Conservation (phyloP, 192 early-diverging fungal species). For the Piromyces finnis region DNA sequence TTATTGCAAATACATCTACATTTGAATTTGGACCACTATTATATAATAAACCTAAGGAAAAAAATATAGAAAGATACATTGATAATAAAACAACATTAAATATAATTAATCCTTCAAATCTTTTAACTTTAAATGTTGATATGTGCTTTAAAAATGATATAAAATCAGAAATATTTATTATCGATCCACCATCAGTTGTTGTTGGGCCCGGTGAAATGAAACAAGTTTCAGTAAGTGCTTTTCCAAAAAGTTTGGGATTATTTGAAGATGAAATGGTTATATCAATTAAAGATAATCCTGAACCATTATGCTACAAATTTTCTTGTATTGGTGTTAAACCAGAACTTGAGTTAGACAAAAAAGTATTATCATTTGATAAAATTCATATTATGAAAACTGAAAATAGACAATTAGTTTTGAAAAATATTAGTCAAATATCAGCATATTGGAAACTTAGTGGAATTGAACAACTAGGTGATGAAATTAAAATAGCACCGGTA, state of each 20-base stretch:
- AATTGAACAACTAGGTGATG: constrained; percentile 34
- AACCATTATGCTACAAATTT: constrained; percentile 32
- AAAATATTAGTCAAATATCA: constrained; percentile 27
- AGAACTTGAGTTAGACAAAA: constrained; percentile 41
- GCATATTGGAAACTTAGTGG: constrained; percentile 32
- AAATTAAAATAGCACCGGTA: constrained; percentile 25
- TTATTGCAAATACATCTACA: constrained; percentile 12
- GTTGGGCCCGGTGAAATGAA: constrained; percentile 20
- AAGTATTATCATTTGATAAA: constrained; percentile 35
- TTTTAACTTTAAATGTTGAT: constrained; percentile 20
- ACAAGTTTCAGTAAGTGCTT: constrained; percentile 23
- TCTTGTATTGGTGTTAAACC: constrained; percentile 36
- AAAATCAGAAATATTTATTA: constrained; percentile 35
- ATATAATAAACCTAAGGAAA: constrained; percentile 36
- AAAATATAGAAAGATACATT: constrained; percentile 32
- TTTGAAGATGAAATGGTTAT: constrained; percentile 31
- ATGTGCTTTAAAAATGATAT: constrained; percentile 25
- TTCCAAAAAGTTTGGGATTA: constrained; percentile 17
- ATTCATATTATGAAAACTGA: constrained; percentile 31
- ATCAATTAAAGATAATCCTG: constrained; percentile 47
- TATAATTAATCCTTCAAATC: constrained; percentile 18
- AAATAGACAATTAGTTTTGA: constrained; percentile 25
- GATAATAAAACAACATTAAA: constrained; percentile 30
- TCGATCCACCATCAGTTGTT: constrained; percentile 29
- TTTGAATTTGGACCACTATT: constrained; percentile 41